These are phyloP conservation scores for Arthrobotrys pseudoclavata DNA, from an alignment of 2,329 filamentous ascomycete species.

Conservation along the genomic window DNA sequence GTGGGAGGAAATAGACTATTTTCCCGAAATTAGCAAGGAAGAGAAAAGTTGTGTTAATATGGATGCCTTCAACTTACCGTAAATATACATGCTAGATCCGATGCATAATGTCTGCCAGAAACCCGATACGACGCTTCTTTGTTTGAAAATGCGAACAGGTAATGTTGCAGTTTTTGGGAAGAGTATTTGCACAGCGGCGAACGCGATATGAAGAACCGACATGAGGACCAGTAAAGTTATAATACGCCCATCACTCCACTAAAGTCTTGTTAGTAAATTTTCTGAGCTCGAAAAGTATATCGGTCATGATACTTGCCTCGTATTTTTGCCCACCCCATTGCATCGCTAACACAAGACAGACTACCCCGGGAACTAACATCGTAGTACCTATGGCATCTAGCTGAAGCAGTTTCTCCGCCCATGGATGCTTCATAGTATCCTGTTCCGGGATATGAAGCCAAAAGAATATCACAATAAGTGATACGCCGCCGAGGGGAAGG, in stretches of 20 bases:
- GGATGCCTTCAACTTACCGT: conserved; percentile 9
- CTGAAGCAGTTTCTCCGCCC: conserved; percentile 69
- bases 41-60: neutral
- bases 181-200: conserved; percentile 70
- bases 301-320: conserved; percentile 52
- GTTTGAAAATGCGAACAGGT: conserved; percentile 71
- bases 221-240: conserved; percentile 71
- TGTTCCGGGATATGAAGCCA: conserved; percentile 67
- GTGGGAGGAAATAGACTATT: conserved; percentile 71
- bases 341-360: conserved; percentile 74
- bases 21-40: conserved; percentile 60
- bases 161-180: conserved; percentile 70
- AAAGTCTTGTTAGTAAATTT: conserved; percentile 64
- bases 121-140: conserved; percentile 71
- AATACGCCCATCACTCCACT: conserved; percentile 71
- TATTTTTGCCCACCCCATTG: conserved; percentile 74
- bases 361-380: conserved; percentile 73
- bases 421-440: conserved; percentile 61
- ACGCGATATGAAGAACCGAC: conserved; percentile 68
- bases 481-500: conserved; percentile 71
- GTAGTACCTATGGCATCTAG: conserved; percentile 73
- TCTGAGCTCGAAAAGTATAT: neutral
- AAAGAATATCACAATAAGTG: conserved; percentile 69
- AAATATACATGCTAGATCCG: conserved; percentile 66
- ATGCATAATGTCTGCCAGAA: conserved; percentile 69